These are phyloP conservation scores for Pichia cabralensis DNA, from an alignment of 805 yeast genomes.

Conservation along the genomic window DNA sequence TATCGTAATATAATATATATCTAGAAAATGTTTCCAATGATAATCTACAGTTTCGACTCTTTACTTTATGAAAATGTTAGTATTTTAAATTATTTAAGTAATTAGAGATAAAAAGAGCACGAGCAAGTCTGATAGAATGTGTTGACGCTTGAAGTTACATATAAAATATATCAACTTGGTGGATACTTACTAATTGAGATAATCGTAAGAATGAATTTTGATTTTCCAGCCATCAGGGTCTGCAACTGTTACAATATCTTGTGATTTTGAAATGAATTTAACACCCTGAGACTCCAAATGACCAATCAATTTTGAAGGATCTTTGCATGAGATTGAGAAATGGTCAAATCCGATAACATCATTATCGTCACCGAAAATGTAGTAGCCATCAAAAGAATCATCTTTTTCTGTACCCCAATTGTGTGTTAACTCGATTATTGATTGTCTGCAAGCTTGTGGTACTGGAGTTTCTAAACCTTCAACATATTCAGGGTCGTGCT, in stretches of 20 bases:
- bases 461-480: conserved; percentile 31
- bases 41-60: too few species aligned
- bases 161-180: too few species aligned
- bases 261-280: conserved; percentile 48
- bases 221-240: conserved; percentile 91
- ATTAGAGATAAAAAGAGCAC: too few species aligned
- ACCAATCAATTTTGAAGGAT: conserved; percentile 48
- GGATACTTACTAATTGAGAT: conserved; percentile 17
- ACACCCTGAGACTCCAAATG: conserved; percentile 35
- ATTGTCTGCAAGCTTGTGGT: conserved; percentile 40
- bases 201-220: conserved; percentile 40
- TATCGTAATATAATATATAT: too few species aligned
- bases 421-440: conserved; percentile 82
- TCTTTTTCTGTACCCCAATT: conserved; percentile 94
- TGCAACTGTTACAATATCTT: conserved; percentile 57
- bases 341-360: conserved; percentile 78
- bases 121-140: too few species aligned
- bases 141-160: too few species aligned
- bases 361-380: conserved; percentile 59
- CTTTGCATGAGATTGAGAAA: conserved; percentile 59
- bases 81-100: too few species aligned
- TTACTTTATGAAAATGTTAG: too few species aligned
- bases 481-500: conserved; percentile 32
- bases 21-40: too few species aligned
- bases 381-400: conserved; percentile 59